Conservation (phyloP, 225 moss, liverwort and hornwort species). For the Straminergon stramineum region DNA sequence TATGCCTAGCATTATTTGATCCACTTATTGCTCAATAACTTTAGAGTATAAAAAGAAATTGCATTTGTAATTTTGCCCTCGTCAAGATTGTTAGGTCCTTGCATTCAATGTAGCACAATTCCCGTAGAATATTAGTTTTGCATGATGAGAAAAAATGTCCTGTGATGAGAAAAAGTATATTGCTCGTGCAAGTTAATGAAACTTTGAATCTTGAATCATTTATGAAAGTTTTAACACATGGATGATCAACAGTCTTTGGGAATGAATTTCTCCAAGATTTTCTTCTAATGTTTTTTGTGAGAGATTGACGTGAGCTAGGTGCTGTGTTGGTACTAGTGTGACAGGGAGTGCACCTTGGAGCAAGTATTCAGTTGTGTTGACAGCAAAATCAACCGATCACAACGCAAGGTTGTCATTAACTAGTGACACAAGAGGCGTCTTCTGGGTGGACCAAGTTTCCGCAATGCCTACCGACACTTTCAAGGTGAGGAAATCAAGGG, state of each 20-base stretch:
- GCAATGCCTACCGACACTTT: constrained; percentile 72
- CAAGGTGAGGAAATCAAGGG: constrained; percentile 42
- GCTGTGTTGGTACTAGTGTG: not conserved
- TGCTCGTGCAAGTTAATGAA: not conserved
- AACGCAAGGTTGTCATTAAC: constrained; percentile 47
- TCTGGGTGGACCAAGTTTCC: constrained; percentile 92
- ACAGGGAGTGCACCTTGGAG: not conserved
- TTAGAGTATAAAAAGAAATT: not conserved
- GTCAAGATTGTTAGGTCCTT: not conserved
- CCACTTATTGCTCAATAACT: not conserved
- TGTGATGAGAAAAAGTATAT: not conserved
- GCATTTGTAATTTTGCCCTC: not conserved
- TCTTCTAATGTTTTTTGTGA: not conserved
- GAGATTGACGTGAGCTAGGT: not conserved
- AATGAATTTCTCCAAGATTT: not conserved
- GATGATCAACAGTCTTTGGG: not conserved
- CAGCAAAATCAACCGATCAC: constrained; percentile 61
- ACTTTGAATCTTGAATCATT: not conserved
- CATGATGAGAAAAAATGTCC: not conserved
- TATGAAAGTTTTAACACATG: not conserved
- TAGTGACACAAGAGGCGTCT: constrained; percentile 41
- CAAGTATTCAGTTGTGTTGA: constrained; percentile 31
- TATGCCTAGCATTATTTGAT: not conserved
- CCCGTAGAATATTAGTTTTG: not conserved
- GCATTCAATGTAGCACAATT: not conserved